These are phyloP conservation scores for Senecio squalidus DNA, from an alignment of 140 eudicot genomes.

Conservation along the genomic window DNA sequence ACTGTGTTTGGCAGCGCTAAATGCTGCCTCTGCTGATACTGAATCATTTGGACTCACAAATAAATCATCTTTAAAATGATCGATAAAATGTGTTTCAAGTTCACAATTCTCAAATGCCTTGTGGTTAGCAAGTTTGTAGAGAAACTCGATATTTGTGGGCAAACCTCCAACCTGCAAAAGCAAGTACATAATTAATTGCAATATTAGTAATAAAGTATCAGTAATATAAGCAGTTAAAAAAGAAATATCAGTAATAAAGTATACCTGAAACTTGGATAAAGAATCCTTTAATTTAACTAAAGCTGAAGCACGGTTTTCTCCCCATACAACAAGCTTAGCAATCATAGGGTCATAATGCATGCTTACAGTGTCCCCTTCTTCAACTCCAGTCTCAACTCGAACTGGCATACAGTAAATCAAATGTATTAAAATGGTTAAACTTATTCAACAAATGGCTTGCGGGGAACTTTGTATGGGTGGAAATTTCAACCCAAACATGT, in stretches of 20 bases:
- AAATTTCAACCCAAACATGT: no score
- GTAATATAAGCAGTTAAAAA: no score
- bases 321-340: conserved; percentile 98
- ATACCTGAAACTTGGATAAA: conserved; percentile 87
- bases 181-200: conserved; percentile 9
- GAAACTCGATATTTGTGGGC: conserved; percentile 92
- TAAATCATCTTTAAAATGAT: conserved; percentile 66
- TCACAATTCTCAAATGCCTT: conserved; percentile 70
- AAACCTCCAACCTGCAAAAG: conserved; percentile 83
- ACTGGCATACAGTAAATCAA: conserved; percentile 38
- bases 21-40: conserved; percentile 35
- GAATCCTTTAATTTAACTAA: conserved; percentile 84
- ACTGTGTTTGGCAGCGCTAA: conserved; percentile 50
- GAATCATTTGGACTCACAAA: conserved; percentile 51
- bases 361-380: conserved; percentile 92
- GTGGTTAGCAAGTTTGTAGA: conserved; percentile 75
- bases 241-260: not conserved
- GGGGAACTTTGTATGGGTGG: not conserved
- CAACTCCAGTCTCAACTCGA: conserved; percentile 98
- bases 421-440: not conserved
- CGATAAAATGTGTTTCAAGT: conserved; percentile 97
- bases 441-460: not conserved
- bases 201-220: no score
- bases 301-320: conserved; percentile 80
- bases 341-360: conserved; percentile 99